A percentile compares a stretch with the other conserved stretches of the same genome.
Conservation (phyloP, 2,329 filamentous ascomycete genomes). For the Dothideomycetes sp. region DNA sequence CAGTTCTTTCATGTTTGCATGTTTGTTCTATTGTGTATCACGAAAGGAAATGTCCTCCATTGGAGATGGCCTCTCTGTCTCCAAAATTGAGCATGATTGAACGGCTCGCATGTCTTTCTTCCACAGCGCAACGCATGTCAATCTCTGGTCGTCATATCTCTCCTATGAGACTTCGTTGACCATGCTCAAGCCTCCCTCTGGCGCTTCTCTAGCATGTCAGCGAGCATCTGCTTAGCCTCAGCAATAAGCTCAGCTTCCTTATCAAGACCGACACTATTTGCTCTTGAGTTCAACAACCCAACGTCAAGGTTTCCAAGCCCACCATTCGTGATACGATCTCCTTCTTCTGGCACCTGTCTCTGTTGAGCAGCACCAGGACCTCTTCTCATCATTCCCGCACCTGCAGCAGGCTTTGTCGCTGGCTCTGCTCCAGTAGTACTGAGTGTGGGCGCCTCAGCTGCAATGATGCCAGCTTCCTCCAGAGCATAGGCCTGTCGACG, state of each 20-base stretch:
- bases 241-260: conserved; percentile 77
- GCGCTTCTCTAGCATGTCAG: conserved; percentile 19
- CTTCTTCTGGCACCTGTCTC: conserved; percentile 15
- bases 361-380: conserved; percentile 11
- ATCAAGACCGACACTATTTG: conserved; percentile 68
- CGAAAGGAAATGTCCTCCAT: too few species aligned
- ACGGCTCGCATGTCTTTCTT: too few species aligned
- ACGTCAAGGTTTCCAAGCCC: conserved; percentile 59
- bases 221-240: conserved; percentile 49
- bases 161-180: too few species aligned
- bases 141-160: too few species aligned
- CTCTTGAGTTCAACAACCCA: conserved; percentile 80
- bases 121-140: too few species aligned
- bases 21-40: too few species aligned
- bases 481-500: conserved; percentile 69
- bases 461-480: conserved; percentile 70
- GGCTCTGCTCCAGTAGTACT: conserved; percentile 19
- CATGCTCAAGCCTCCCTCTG: not conserved
- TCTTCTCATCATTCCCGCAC: conserved; percentile 13
- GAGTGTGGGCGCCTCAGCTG: conserved; percentile 33
- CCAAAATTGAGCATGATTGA: too few species aligned
- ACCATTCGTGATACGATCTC: conserved; percentile 32
- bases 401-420: conserved; percentile 7
- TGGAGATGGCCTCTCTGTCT: too few species aligned
- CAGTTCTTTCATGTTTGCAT: too few species aligned